A percentile compares a stretch with the other conserved stretches of the same genome.
Evolutionary conservation across 1,284 basidiomycete genomes (phyloP).

Genomic region (Moesziomyces antarcticus): DNA sequence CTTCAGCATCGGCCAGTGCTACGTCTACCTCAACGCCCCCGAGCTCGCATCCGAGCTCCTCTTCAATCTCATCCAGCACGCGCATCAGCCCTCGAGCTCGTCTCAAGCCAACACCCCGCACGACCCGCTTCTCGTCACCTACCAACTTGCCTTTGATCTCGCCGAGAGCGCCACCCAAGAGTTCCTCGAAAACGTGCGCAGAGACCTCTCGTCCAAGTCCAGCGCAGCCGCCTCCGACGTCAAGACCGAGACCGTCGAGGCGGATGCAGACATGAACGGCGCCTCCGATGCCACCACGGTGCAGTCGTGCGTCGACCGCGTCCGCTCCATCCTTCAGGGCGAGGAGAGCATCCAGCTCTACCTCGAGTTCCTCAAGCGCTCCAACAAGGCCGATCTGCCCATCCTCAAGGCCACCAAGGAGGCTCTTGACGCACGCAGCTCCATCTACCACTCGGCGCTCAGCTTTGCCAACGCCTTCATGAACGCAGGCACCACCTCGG

Average conservation of each 20-base stretch:
- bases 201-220: conserved; percentile 44
- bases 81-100: conserved; percentile 53
- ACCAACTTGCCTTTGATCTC: conserved; percentile 66
- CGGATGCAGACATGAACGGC: conserved; percentile 50
- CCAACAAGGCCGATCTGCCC: conserved; percentile 65
- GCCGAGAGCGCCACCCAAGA: conserved; percentile 68
- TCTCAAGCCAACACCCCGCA: conserved; percentile 56
- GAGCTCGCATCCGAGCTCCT: conserved; percentile 59
- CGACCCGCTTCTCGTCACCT: conserved; percentile 63
- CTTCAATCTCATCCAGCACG: conserved; percentile 57
- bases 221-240: conserved; percentile 11
- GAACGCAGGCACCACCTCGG: conserved; percentile 67
- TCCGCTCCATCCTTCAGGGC: conserved; percentile 62
- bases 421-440: conserved; percentile 65
- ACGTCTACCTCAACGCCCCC: conserved; percentile 66
- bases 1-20: conserved; percentile 67
- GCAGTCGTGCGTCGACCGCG: conserved; percentile 48
- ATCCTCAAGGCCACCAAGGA: conserved; percentile 67
- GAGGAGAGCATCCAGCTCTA: conserved; percentile 67
- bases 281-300: conserved; percentile 36
- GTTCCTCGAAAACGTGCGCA: conserved; percentile 64
- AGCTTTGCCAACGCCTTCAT: conserved; percentile 67
- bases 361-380: conserved; percentile 64
- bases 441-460: conserved; percentile 67
- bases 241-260: conserved; percentile 27